Conservation (phyloP, 768 basidiomycete species). For the Gloeopeniophorella convolvens region DNA sequence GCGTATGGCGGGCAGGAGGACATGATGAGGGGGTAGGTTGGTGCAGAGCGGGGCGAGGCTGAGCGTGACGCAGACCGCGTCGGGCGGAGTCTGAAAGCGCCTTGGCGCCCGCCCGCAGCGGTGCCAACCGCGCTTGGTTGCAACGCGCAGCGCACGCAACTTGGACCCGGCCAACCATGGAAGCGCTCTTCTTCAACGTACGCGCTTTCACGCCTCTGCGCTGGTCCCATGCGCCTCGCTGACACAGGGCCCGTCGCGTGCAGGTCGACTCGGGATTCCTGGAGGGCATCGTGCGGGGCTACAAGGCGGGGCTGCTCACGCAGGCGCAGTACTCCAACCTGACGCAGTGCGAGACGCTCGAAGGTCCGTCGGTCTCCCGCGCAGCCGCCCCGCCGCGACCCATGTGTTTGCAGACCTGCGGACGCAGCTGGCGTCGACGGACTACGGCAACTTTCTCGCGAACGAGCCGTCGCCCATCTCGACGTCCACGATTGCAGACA, state of each 20-base stretch:
- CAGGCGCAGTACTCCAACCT: slow-evolving; percentile 89
- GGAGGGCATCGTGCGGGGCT: slow-evolving; percentile 82
- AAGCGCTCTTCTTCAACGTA: slow-evolving; percentile 88
- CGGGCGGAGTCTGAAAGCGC: slow-evolving; percentile 19
- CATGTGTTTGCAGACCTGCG: slow-evolving; percentile 63
- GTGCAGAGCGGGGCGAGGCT: not conserved
- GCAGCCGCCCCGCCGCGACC: not conserved
- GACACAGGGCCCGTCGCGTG: slow-evolving; percentile 18
- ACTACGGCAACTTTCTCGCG: slow-evolving; percentile 97
- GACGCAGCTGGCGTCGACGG: slow-evolving; percentile 91
- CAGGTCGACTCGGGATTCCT: slow-evolving; percentile 72
- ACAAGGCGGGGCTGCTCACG: slow-evolving; percentile 87
- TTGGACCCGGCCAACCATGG: slow-evolving; percentile 42
- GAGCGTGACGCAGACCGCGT: not conserved
- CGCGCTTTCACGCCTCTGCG: slow-evolving; percentile 18
- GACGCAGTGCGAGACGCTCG: slow-evolving; percentile 94
- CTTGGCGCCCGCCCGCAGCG: not conserved
- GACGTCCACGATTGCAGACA: slow-evolving; percentile 93
- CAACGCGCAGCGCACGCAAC: slow-evolving; percentile 1
- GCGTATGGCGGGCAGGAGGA: slow-evolving; percentile 81
- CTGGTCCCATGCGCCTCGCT: slow-evolving; percentile 23
- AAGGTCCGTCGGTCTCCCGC: slow-evolving; percentile 51
- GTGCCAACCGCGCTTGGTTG: not conserved
- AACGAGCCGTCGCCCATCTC: slow-evolving; percentile 93
- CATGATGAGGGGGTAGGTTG: slow-evolving; percentile 21